These are phyloP conservation scores for Dactylellina sp. DNA, from an alignment of 2,329 filamentous ascomycete genomes.

Conservation along the genomic window DNA sequence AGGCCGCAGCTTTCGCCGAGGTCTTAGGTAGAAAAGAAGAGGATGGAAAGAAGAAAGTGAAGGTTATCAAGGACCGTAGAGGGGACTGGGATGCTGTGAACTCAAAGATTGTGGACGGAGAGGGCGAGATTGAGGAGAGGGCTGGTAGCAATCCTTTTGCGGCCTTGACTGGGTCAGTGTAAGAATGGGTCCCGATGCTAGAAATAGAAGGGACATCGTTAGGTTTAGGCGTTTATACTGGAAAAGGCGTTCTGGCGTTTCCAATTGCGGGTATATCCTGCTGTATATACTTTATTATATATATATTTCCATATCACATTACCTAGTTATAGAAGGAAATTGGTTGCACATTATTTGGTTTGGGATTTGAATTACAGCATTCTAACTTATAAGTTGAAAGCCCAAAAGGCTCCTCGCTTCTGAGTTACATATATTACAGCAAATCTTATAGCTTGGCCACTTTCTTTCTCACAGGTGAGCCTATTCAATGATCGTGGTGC, in stretches of 20 bases:
- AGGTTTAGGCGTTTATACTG: background rate
- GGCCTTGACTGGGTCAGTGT: constrained; percentile 38
- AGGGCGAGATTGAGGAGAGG: constrained; percentile 36
- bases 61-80: constrained; percentile 46
- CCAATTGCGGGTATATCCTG: too few species aligned
- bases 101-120: constrained; percentile 22
- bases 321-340: too few species aligned
- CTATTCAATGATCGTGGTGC: too few species aligned
- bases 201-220: background rate
- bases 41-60: constrained; percentile 37
- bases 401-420: too few species aligned
- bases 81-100: constrained; percentile 52
- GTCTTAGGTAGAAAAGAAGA: constrained; percentile 43
- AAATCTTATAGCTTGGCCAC: too few species aligned
- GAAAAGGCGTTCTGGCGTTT: constrained; percentile 1
- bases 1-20: constrained; percentile 45
- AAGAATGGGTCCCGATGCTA: background rate
- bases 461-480: too few species aligned
- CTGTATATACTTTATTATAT: too few species aligned
- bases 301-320: too few species aligned
- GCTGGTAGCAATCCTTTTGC: constrained; percentile 37
- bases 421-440: too few species aligned
- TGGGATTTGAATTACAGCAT: too few species aligned
- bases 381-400: too few species aligned
- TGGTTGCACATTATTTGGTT: too few species aligned